Evolutionary conservation across 371 early-diverging fungal genomes (phyloP).

Genomic region (Syncephalastrum racemosum): DNA sequence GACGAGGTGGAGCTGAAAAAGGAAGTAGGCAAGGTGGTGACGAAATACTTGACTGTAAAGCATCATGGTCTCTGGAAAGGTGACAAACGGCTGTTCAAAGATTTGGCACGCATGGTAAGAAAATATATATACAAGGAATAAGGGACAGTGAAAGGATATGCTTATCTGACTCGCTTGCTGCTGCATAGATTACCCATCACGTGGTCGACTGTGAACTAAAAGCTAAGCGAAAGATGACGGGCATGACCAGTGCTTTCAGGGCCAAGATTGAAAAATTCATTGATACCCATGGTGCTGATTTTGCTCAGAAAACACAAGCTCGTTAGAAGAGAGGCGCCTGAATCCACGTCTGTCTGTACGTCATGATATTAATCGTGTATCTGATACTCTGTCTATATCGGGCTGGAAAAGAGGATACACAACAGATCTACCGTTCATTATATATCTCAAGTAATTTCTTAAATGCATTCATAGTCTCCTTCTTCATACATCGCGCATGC

Average conservation of each 20-base stretch:
- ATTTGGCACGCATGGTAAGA: slow-evolving; percentile 47
- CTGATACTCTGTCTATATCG: too few species aligned
- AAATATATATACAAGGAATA: not conserved
- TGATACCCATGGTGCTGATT: slow-evolving; percentile 38
- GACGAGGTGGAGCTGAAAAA: slow-evolving; percentile 43
- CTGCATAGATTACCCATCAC: slow-evolving; percentile 44
- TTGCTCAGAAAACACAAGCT: slow-evolving; percentile 15
- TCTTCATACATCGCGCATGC: too few species aligned
- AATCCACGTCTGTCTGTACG: too few species aligned
- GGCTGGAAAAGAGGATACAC: too few species aligned
- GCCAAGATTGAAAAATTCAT: slow-evolving; percentile 50
- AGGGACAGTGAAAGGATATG: not conserved
- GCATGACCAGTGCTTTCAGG: slow-evolving; percentile 28
- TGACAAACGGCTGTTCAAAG: slow-evolving; percentile 51
- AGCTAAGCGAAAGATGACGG: slow-evolving; percentile 34
- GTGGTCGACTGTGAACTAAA: slow-evolving; percentile 44
- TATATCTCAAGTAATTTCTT: too few species aligned
- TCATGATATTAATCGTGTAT: too few species aligned
- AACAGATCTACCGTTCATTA: too few species aligned
- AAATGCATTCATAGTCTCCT: too few species aligned
- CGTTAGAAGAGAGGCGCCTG: too few species aligned
- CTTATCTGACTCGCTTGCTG: not conserved
- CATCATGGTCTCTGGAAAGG: slow-evolving; percentile 38
- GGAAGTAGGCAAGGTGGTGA: slow-evolving; percentile 45
- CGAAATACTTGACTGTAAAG: slow-evolving; percentile 36